Conservation (phyloP, 805 yeast species). For the Starmerella etchellsii region DNA sequence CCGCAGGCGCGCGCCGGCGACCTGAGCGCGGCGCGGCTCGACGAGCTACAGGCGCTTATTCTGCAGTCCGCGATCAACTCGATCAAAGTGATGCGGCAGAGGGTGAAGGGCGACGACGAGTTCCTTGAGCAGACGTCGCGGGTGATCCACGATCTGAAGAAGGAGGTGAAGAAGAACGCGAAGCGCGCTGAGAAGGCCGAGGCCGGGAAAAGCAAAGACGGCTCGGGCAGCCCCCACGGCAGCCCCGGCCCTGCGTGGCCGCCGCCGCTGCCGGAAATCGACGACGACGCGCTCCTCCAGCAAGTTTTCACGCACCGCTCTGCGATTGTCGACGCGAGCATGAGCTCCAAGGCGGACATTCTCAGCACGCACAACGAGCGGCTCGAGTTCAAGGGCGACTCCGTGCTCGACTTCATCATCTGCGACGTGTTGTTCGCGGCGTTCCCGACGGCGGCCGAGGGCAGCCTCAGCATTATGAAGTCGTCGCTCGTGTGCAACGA, state of each 20-base stretch:
- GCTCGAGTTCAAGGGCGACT: constrained; percentile 82
- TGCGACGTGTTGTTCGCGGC: constrained; percentile 52
- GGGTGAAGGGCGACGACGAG: constrained; percentile 4
- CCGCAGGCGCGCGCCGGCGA: constrained; percentile 8
- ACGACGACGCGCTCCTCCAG: constrained; percentile 43
- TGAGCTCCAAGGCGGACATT: constrained; percentile 44
- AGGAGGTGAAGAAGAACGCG: constrained; percentile 2
- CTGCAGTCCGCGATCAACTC: constrained; percentile 7
- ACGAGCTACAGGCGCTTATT: constrained; percentile 15
- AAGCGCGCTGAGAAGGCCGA: neutral
- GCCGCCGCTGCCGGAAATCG: constrained; percentile 60
- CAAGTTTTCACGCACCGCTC: constrained; percentile 79
- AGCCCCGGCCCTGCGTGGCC: constrained; percentile 30
- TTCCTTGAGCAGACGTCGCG: constrained; percentile 4
- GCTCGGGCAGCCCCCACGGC: too few species aligned
- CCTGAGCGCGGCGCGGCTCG: constrained; percentile 8
- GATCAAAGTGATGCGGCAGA: constrained; percentile 3
- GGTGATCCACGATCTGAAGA: constrained; percentile 4
- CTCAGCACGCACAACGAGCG: constrained; percentile 67
- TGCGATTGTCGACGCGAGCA: constrained; percentile 34
- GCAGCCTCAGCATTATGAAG: constrained; percentile 61
- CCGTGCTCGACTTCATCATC: constrained; percentile 60
- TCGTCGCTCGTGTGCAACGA: constrained; percentile 60
- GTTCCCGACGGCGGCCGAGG: constrained; percentile 67
- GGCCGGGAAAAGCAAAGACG: neutral